phyloP scores from a whole-genome alignment of 225 moss, liverwort and hornwort species.

The Antitrichia curtipendula region DNA sequence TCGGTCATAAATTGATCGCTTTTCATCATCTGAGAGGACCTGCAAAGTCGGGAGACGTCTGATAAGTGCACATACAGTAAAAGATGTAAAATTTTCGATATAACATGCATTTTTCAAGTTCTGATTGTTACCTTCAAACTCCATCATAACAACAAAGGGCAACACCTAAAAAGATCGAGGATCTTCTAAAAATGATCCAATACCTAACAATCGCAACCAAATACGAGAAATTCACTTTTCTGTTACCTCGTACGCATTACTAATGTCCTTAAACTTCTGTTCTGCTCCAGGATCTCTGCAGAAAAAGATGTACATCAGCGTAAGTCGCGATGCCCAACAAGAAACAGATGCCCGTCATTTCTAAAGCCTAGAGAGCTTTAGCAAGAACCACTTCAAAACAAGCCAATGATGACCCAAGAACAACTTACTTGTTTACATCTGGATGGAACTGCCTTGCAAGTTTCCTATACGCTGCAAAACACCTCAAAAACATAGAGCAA shows the following conservation, averaged over 20 bases:
- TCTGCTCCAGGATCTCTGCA: conserved; percentile 87
- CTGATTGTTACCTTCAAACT: not conserved
- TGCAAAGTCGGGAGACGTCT: not conserved
- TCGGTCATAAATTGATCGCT: conserved; percentile 85
- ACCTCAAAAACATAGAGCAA: not conserved
- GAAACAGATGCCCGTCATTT: not conserved
- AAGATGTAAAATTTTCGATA: not conserved
- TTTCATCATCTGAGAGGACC: conserved; percentile 97
- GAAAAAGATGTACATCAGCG: not conserved
- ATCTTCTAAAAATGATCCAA: not conserved
- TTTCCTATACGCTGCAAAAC: conserved; percentile 72
- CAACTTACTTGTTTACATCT: conserved; percentile 90
- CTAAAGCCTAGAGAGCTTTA: not conserved
- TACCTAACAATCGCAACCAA: not conserved
- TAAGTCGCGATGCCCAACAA: not conserved
- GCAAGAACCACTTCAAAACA: not conserved
- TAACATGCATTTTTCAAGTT: not conserved
- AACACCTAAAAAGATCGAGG: not conserved
- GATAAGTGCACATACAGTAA: not conserved
- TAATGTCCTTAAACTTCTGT: conserved; percentile 95
- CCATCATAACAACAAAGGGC: not conserved
- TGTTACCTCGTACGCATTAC: conserved; percentile 95
- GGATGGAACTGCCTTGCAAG: conserved; percentile 95
- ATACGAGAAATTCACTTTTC: not conserved
- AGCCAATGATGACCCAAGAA: not conserved